A percentile compares a stretch with the other conserved stretches of the same genome.
These are phyloP conservation scores for Hydnomerulius pinastri DNA, from an alignment of 768 basidiomycete species.

Conservation along the genomic window DNA sequence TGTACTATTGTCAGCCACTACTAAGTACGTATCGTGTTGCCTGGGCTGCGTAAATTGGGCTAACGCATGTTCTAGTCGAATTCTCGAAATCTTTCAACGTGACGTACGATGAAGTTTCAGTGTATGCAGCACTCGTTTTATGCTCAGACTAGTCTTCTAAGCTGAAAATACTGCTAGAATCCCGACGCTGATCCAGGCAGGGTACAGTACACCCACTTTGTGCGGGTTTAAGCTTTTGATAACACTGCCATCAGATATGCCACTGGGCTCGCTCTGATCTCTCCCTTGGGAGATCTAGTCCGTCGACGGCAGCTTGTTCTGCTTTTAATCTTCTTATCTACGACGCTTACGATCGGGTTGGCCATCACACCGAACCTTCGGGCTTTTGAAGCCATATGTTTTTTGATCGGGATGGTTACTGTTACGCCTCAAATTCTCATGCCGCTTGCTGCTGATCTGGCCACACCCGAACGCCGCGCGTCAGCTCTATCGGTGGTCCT, in stretches of 20 bases:
- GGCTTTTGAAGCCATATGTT: slow-evolving; percentile 68
- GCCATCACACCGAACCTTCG: slow-evolving; percentile 58
- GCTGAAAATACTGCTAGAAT: slow-evolving; percentile 41
- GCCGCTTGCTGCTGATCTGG: slow-evolving; percentile 79
- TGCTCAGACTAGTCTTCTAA: not conserved
- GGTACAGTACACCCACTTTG: slow-evolving; percentile 39
- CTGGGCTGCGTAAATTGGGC: not conserved
- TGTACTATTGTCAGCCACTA: slow-evolving; percentile 84
- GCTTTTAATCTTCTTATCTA: slow-evolving; percentile 51
- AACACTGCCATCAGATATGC: slow-evolving; percentile 57
- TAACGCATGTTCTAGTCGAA: slow-evolving; percentile 21
- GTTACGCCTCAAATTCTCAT: slow-evolving; percentile 78
- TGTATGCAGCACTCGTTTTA: slow-evolving; percentile 17
- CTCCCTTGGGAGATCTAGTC: slow-evolving; percentile 83
- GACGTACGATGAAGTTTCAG: slow-evolving; percentile 38
- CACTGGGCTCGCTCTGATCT: slow-evolving; percentile 68
- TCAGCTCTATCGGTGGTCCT: slow-evolving; percentile 76
- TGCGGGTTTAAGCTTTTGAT: not conserved
- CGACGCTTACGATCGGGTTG: slow-evolving; percentile 68
- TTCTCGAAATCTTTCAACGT: slow-evolving; percentile 42
- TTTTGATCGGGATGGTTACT: slow-evolving; percentile 68
- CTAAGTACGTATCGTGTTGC: slow-evolving; percentile 48
- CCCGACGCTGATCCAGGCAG: slow-evolving; percentile 68
- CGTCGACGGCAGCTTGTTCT: slow-evolving; percentile 74
- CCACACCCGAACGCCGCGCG: slow-evolving; percentile 70